These are phyloP conservation scores for Cocos nucifera DNA, from an alignment of 176 grass and related monocot genomes.

Conservation along the genomic window DNA sequence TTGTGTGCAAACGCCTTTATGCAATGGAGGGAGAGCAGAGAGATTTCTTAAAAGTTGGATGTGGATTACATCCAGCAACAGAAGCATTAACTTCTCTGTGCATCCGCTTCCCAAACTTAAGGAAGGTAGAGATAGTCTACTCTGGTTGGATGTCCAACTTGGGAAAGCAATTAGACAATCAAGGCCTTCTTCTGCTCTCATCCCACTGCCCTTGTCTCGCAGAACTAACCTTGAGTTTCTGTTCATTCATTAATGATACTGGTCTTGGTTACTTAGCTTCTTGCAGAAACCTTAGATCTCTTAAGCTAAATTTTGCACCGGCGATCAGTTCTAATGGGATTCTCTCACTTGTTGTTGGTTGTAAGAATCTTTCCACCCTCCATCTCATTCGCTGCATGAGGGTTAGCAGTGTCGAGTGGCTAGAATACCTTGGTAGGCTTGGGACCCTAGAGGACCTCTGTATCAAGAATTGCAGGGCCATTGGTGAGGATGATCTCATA, in stretches of 20 bases:
- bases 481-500: constrained; percentile 46
- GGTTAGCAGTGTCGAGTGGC: constrained; percentile 41
- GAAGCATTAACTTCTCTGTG: constrained; percentile 39
- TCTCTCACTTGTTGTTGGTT: constrained; percentile 40
- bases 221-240: constrained; percentile 58
- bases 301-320: constrained; percentile 37
- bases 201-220: constrained; percentile 30
- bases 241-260: constrained; percentile 37
- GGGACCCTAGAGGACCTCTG: constrained; percentile 46
- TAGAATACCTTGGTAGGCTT: constrained; percentile 44
- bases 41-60: constrained; percentile 33
- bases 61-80: constrained; percentile 25
- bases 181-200: constrained; percentile 40
- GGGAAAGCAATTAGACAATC: constrained; percentile 40
- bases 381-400: constrained; percentile 46
- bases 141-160: constrained; percentile 36
- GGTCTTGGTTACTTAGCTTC: constrained; percentile 35
- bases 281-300: constrained; percentile 37
- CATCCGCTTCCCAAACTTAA: constrained; percentile 35
- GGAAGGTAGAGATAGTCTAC: constrained; percentile 63
- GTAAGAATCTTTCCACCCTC: constrained; percentile 41
- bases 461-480: constrained; percentile 41
- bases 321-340: constrained; percentile 40
- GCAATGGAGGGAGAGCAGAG: constrained; percentile 34
- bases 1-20: constrained; percentile 40